phyloP scores from a whole-genome alignment of 2,329 filamentous ascomycete genomes.

The Fusarium metavorans region DNA sequence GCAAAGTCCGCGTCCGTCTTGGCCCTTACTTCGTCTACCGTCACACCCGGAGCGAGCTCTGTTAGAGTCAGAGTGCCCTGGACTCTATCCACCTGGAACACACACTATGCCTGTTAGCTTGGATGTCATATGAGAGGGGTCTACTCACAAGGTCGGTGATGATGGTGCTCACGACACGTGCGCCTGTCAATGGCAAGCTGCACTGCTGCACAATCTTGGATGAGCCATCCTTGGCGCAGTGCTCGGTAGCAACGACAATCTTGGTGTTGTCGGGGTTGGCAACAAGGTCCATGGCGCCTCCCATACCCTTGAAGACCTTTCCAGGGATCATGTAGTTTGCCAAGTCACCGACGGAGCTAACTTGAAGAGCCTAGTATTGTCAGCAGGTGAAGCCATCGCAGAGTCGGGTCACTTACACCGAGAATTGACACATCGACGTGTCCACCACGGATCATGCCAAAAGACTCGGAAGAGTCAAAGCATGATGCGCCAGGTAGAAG shows the following conservation, averaged over 20 bases:
- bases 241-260: constrained; percentile 78
- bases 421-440: constrained; percentile 88
- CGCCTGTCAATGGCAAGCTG: constrained; percentile 74
- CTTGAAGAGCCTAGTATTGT: constrained; percentile 72
- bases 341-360: constrained; percentile 81
- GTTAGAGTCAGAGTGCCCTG: constrained; percentile 74
- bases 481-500: constrained; percentile 80
- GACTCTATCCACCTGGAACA: constrained; percentile 75
- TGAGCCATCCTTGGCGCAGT: constrained; percentile 75
- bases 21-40: constrained; percentile 74
- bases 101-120: constrained; percentile 61
- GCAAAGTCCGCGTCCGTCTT: constrained; percentile 79
- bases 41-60: constrained; percentile 76
- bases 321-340: constrained; percentile 94
- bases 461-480: constrained; percentile 85
- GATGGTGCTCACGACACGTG: constrained; percentile 76
- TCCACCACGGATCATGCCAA: constrained; percentile 88
- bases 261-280: constrained; percentile 78
- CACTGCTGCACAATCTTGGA: constrained; percentile 76
- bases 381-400: constrained; percentile 8
- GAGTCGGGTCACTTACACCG: constrained; percentile 59
- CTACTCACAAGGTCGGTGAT: constrained; percentile 77
- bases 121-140: neutral
- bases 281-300: constrained; percentile 80
- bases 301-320: constrained; percentile 90